Percentiles rank a stretch among this genome's conserved stretches.
phyloP scores from a whole-genome alignment of 768 basidiomycete genomes.

The Astraeus odoratus region DNA sequence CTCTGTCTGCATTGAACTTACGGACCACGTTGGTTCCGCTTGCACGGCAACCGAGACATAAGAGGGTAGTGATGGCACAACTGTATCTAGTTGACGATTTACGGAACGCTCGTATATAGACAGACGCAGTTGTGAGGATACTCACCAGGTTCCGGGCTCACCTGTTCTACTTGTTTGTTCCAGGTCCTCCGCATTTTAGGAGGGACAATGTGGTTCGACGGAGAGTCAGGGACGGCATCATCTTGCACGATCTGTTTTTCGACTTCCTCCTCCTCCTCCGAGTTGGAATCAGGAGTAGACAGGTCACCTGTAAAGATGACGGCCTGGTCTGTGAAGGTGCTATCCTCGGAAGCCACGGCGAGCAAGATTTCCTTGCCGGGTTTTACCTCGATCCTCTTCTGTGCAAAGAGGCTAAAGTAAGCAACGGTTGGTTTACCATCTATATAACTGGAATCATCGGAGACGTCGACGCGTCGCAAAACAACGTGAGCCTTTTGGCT shows the following conservation, averaged over 20 bases:
- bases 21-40: conserved; percentile 29
- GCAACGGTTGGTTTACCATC: conserved; percentile 33
- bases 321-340: conserved; percentile 47
- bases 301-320: conserved; percentile 55
- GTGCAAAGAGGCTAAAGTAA: conserved; percentile 59
- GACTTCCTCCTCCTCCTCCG: conserved; percentile 35
- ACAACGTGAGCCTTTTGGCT: conserved; percentile 65
- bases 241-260: conserved; percentile 34
- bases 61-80: conserved; percentile 15
- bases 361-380: conserved; percentile 67
- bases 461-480: conserved; percentile 50
- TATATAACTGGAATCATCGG: conserved; percentile 40
- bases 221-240: conserved; percentile 31
- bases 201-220: conserved; percentile 38
- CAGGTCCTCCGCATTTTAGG: conserved; percentile 63
- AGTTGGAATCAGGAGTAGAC: conserved; percentile 21
- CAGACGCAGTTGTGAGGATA: conserved; percentile 3
- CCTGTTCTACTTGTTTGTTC: conserved; percentile 43
- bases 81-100: conserved; percentile 24
- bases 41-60: conserved; percentile 42
- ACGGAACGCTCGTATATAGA: conserved; percentile 22
- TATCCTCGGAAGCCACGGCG: conserved; percentile 47
- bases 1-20: conserved; percentile 34
- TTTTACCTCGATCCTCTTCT: conserved; percentile 63
- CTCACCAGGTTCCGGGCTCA: conserved; percentile 35